Percentiles rank a stretch among this genome's conserved stretches.
These are phyloP conservation scores for Wickerhamiella azyma DNA, from an alignment of 805 yeast species.

Conservation along the genomic window DNA sequence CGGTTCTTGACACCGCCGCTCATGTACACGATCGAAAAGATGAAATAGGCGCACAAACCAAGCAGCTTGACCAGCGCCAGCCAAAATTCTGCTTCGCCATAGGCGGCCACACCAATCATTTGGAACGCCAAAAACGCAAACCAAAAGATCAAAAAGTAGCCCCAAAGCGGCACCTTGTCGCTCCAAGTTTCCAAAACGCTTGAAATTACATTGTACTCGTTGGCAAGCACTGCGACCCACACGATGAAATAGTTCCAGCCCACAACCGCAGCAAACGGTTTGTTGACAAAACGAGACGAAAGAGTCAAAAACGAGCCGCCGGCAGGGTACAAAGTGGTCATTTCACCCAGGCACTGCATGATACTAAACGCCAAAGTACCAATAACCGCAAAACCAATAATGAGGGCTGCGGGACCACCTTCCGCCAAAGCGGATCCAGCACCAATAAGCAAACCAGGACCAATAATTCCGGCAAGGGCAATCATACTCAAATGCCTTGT, in stretches of 20 bases:
- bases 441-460: conserved; percentile 66
- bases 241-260: conserved; percentile 37
- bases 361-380: conserved; percentile 41
- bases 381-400: conserved; percentile 36
- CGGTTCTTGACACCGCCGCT: conserved; percentile 40
- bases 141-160: conserved; percentile 40
- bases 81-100: conserved; percentile 52
- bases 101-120: conserved; percentile 38
- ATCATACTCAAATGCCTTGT: conserved; percentile 66
- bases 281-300: conserved; percentile 34
- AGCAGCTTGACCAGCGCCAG: conserved; percentile 43
- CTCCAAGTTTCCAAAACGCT: conserved; percentile 34
- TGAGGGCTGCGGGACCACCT: conserved; percentile 40
- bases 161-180: conserved; percentile 34
- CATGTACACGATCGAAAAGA: conserved; percentile 41
- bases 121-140: conserved; percentile 33
- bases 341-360: conserved; percentile 42
- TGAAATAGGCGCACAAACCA: conserved; percentile 43
- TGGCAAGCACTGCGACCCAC: conserved; percentile 36
- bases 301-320: conserved; percentile 40
- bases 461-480: conserved; percentile 73
- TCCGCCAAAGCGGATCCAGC: conserved; percentile 36
- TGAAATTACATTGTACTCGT: conserved; percentile 37
- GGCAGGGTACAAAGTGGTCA: conserved; percentile 40
- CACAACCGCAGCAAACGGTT: conserved; percentile 37